These are phyloP conservation scores for Syncephalastrum contaminatum DNA, from an alignment of 371 early-diverging fungal genomes.

Conservation along the genomic window DNA sequence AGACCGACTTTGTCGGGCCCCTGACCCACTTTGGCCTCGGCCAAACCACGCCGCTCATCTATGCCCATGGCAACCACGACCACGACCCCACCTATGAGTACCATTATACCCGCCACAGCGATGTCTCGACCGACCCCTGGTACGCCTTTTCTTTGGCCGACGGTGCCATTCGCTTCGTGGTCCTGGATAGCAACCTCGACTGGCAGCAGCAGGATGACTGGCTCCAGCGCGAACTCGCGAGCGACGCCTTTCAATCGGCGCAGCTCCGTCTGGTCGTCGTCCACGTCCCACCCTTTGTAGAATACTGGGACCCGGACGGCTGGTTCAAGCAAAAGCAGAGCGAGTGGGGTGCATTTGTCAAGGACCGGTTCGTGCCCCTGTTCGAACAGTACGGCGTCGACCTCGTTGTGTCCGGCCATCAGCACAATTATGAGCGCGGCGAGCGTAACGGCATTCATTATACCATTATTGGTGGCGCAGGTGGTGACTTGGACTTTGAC, in stretches of 20 bases:
- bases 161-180: conserved; percentile 64
- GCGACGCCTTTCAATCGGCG: conserved; percentile 52
- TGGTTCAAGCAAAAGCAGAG: conserved; percentile 68
- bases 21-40: conserved; percentile 54
- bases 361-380: conserved; percentile 64
- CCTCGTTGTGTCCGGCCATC: conserved; percentile 79
- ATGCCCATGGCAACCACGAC: conserved; percentile 80
- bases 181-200: conserved; percentile 72
- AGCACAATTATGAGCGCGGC: conserved; percentile 77
- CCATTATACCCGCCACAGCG: conserved; percentile 40
- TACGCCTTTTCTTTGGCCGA: conserved; percentile 62
- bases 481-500: conserved; percentile 68
- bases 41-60: conserved; percentile 64
- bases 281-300: conserved; percentile 80
- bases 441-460: conserved; percentile 53
- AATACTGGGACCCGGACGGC: conserved; percentile 76
- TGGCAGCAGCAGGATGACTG: conserved; percentile 60
- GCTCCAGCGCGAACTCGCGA: conserved; percentile 58
- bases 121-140: conserved; percentile 40
- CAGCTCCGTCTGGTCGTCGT: conserved; percentile 68
- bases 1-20: conserved; percentile 70
- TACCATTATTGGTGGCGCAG: conserved; percentile 78
- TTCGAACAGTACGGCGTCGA: conserved; percentile 69
- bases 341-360: conserved; percentile 73
- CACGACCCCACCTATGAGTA: conserved; percentile 52